Percentiles rank a stretch among this genome's conserved stretches.
Conservation (phyloP, 2,329 filamentous ascomycete species). For the Colletotrichum brevisporum region DNA sequence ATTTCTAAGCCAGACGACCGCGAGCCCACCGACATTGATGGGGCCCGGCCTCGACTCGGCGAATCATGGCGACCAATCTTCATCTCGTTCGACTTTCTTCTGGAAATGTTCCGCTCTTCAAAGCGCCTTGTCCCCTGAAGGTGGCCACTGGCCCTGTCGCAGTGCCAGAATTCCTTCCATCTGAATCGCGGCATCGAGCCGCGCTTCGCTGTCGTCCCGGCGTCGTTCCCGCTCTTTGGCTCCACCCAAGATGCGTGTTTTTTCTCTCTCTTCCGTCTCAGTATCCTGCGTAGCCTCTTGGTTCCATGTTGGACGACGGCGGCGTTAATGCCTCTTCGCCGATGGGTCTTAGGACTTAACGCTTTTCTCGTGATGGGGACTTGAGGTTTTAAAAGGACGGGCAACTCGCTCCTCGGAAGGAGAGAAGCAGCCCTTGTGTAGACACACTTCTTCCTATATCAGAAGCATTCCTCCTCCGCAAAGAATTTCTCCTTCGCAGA, state of each 20-base stretch:
- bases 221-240: constrained; percentile 34
- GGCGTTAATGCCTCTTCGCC: constrained; percentile 39
- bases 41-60: constrained; percentile 4
- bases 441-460: neutral
- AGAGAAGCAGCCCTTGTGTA: neutral
- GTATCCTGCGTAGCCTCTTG: constrained; percentile 16
- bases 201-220: constrained; percentile 29
- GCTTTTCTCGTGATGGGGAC: constrained; percentile 14
- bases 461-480: neutral
- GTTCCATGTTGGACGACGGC: constrained; percentile 27
- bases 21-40: constrained; percentile 16
- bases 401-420: neutral
- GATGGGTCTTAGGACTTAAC: constrained; percentile 37
- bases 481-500: neutral
- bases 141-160: neutral
- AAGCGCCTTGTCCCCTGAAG: constrained; percentile 10
- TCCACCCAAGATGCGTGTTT: constrained; percentile 30
- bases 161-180: neutral
- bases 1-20: constrained; percentile 35
- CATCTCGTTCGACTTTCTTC: constrained; percentile 27
- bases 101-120: constrained; percentile 34
- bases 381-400: constrained; percentile 26
- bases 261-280: constrained; percentile 4
- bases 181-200: constrained; percentile 35
- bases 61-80: constrained; percentile 27